Conservation (phyloP, 306 rosid genomes). For the Vachellia pachyceras region DNA sequence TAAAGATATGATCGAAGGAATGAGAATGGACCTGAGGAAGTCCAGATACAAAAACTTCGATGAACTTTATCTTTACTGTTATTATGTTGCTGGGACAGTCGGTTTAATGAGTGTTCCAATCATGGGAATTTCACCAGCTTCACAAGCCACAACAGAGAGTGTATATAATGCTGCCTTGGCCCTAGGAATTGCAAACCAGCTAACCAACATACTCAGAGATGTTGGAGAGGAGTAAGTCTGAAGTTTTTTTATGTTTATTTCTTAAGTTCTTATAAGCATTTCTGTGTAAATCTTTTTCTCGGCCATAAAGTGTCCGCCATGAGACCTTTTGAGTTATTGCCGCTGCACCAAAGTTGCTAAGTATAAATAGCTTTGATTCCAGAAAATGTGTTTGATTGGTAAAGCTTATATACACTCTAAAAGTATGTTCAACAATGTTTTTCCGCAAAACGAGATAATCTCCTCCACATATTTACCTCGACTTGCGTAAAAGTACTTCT, state of each 20-base stretch:
- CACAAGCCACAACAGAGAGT: conserved; percentile 56
- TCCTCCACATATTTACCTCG: too few relatives aligned
- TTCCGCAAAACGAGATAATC: too few relatives aligned
- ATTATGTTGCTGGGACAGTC: conserved; percentile 69
- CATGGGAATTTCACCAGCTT: conserved; percentile 61
- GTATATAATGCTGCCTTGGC: conserved; percentile 68
- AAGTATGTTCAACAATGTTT: too few relatives aligned
- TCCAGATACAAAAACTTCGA: conserved; percentile 61
- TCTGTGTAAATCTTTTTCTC: conserved; percentile 4
- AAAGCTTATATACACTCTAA: too few relatives aligned
- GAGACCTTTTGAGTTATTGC: conserved; percentile 1
- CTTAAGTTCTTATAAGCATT: conserved; percentile 23
- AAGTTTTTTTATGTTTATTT: conserved; percentile 1
- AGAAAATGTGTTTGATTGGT: too few relatives aligned
- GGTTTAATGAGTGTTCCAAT: conserved; percentile 68
- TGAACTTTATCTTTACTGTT: conserved; percentile 65
- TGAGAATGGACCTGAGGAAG: conserved; percentile 62
- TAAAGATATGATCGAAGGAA: conserved; percentile 66
- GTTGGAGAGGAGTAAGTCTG: conserved; percentile 69
- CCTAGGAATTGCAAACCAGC: conserved; percentile 66
- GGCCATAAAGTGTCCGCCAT: neutral
- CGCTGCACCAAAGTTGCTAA: neutral
- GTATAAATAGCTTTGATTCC: neutral
- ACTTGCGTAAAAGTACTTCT: too few relatives aligned
- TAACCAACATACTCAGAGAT: conserved; percentile 68